Conservation (phyloP, 805 yeast species). For the Starmerella sirachaensis region DNA sequence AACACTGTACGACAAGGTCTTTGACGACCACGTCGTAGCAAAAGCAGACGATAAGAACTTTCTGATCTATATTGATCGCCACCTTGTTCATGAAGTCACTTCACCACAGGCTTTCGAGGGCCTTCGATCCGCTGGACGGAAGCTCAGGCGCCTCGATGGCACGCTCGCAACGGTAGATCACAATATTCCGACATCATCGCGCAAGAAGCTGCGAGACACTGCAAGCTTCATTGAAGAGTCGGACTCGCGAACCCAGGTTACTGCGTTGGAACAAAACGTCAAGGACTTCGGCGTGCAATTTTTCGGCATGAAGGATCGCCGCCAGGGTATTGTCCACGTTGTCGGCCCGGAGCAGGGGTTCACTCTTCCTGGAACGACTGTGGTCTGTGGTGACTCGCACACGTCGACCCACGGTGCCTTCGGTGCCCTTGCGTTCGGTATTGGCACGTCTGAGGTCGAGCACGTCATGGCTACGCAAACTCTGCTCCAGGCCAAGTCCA, state of each 20-base stretch:
- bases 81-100: slow-evolving; percentile 94
- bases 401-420: slow-evolving; percentile 99
- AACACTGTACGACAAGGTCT: slow-evolving; percentile 93
- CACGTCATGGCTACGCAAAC: slow-evolving; percentile 98
- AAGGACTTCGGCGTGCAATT: slow-evolving; percentile 78
- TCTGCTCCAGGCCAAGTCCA: slow-evolving; percentile 78
- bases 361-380: slow-evolving; percentile 96
- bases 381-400: slow-evolving; percentile 98
- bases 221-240: slow-evolving; percentile 75
- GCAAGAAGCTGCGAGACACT: slow-evolving; percentile 60
- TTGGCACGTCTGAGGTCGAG: slow-evolving; percentile 98
- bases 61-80: slow-evolving; percentile 88
- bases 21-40: slow-evolving; percentile 87
- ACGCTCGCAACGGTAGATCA: slow-evolving; percentile 93
- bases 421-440: slow-evolving; percentile 95
- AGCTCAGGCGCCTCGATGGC: slow-evolving; percentile 81
- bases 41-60: slow-evolving; percentile 78
- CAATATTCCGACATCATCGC: slow-evolving; percentile 90
- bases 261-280: slow-evolving; percentile 86
- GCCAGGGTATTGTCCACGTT: slow-evolving; percentile 97
- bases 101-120: slow-evolving; percentile 99
- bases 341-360: slow-evolving; percentile 99
- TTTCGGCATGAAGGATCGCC: slow-evolving; percentile 85
- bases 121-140: slow-evolving; percentile 71
- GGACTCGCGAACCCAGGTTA: slow-evolving; percentile 85